Percentiles rank a stretch among this genome's conserved stretches.
Conservation (phyloP, 495 filamentous ascomycete genomes). For the Aspergillus nidulans region DNA sequence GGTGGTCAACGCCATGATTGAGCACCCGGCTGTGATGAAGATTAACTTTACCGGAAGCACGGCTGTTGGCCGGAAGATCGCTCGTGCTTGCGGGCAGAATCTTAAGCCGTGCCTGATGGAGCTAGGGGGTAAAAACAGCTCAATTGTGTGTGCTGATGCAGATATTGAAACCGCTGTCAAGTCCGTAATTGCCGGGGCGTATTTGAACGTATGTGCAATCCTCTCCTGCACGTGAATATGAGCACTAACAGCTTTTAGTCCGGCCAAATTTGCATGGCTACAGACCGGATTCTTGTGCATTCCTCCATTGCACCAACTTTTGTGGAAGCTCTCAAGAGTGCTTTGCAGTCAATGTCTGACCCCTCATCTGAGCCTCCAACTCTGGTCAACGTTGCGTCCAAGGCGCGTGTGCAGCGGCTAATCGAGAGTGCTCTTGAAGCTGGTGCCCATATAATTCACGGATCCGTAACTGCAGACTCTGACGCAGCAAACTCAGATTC, state of each 20-base stretch:
- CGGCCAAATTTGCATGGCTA: conserved; percentile 89
- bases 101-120: conserved; percentile 61
- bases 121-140: conserved; percentile 56
- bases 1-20: conserved; percentile 53
- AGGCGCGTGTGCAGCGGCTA: conserved; percentile 60
- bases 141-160: conserved; percentile 55
- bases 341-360: conserved; percentile 43
- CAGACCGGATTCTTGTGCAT: conserved; percentile 81
- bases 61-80: conserved; percentile 52
- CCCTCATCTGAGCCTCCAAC: conserved; percentile 47
- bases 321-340: conserved; percentile 34
- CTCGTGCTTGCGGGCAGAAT: conserved; percentile 45
- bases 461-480: conserved; percentile 28
- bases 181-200: conserved; percentile 46
- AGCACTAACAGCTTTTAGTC: conserved; percentile 27
- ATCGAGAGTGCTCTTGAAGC: conserved; percentile 56
- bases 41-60: conserved; percentile 60
- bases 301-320: conserved; percentile 60
- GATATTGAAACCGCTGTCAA: conserved; percentile 49
- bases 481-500: conserved; percentile 27
- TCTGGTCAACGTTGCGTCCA: conserved; percentile 56
- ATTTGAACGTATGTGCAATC: conserved; percentile 39
- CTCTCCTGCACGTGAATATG: too few relatives aligned
- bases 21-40: conserved; percentile 54
- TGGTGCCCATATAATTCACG: conserved; percentile 63